Evolutionary conservation across 768 basidiomycete species (phyloP).

Genomic region (Agrocybe praecox): DNA sequence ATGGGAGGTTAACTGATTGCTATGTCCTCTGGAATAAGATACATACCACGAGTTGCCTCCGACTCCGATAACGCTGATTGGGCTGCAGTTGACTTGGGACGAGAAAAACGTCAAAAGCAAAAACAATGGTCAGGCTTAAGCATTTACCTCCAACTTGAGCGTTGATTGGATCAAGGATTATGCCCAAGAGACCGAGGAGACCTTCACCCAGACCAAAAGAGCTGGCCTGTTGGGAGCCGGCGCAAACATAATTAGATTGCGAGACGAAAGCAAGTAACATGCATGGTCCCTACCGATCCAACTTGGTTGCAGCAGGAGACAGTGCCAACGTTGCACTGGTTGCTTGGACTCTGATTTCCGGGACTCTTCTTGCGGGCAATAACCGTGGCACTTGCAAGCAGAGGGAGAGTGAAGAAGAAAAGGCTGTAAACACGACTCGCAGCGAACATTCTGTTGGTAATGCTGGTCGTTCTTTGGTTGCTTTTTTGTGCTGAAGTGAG

Average conservation of each 20-base stretch:
- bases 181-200: constrained; percentile 9
- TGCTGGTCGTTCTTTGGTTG: background rate
- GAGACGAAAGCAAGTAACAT: no score
- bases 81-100: constrained; percentile 17
- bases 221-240: background rate
- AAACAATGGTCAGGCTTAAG: no score
- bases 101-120: background rate
- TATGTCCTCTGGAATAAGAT: background rate
- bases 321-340: constrained; percentile 20
- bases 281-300: constrained; percentile 10
- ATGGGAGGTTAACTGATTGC: background rate
- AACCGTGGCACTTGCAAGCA: constrained; percentile 19
- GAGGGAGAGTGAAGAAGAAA: constrained; percentile 20
- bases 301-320: constrained; percentile 22
- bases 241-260: no score
- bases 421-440: constrained; percentile 16
- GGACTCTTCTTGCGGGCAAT: constrained; percentile 10
- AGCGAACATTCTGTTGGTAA: constrained; percentile 23
- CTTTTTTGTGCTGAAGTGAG: background rate
- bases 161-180: constrained; percentile 12
- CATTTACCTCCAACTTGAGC: constrained; percentile 21
- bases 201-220: background rate
- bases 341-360: no score
- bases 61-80: constrained; percentile 13
- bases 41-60: constrained; percentile 16